Evolutionary conservation across 208 protist species (phyloP), one percentile per base, ranked within the genome.

Genomic region (Trypanosoma platydactyli): DNA sequence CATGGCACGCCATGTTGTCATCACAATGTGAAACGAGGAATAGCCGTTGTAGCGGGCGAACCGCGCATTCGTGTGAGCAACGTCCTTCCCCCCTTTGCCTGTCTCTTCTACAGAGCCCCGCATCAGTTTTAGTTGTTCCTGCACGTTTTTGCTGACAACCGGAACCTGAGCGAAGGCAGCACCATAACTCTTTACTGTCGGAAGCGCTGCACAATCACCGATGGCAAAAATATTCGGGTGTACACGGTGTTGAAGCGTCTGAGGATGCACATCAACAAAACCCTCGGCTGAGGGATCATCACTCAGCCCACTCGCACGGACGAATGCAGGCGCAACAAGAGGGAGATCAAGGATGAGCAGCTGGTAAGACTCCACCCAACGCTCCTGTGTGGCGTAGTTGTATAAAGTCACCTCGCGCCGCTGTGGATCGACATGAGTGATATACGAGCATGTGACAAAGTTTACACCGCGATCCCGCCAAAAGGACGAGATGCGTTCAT

Each of bases 1-100:
- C 81, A 94, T 87, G 15, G 80, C 82, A 24, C 86, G 79, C 88
- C 88, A 94, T 35, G 81, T 81, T 27, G 81, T 86, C 88, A 96
- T 93, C 45, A 83, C 62, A 50, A 96, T 59, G 56, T 86, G 79
- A 70, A 88, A 94, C 24, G 86, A 93, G 24, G 84, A 86, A 70
- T 96, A 96, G 51, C 91, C 91, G 33, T 85, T 66, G 58, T 85
- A 90, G 27, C 51, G 53, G 2, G 80, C 80, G 66, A 60, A 71
- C 30, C 46, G 25, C 15, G 1, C 61, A 60, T 40, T 48, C 40
- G 44, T 1, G 3, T 1, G 1, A 30, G 15, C n/a, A 62, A 45
- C 22, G 24, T 27, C 29, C 11, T 1, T 24, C 12, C 40, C 13
- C 40, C 64, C 38, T 20, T 57, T 40, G 55, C 58, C 35, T 13